Base-by-base conservation (phyloP, 2,329 filamentous ascomycete species). In the Ophiosphaerella herpotricha region DNA sequence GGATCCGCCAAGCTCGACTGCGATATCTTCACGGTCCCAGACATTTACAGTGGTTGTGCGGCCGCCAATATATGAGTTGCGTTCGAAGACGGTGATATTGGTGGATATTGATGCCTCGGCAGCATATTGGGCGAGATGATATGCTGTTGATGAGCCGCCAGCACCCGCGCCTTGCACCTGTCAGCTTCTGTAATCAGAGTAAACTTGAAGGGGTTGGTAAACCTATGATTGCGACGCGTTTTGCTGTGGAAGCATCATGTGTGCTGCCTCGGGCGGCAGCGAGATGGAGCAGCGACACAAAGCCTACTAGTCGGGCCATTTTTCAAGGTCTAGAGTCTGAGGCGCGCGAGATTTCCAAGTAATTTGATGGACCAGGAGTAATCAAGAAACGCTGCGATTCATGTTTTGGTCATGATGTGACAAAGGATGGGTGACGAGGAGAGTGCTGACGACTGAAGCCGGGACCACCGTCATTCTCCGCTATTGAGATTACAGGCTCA, bases 1-100 rank as follows among this genome's bases (percentile, higher is more conserved):
- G 54, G 88, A 93, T 9, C 89, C 94, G 13, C 94, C 94, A 1
- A 97, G 79, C 72, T 99, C 94, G 32, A 96, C 82, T 1, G 88
- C 88, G 34, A 86, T 77, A 0, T 76, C 57, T 1, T 85, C 78
- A 61, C 93, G 81, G 56, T 84, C 81, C 68, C 88, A 93, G 2
- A 85, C 86, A 64, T 91, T 79, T 14, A 96, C 88, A 0, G 92
- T 97, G 26, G 92, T 89, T 7, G 89, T 89, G 23, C 94, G 89
- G 7, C 94, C 94, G 26, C 94, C 94, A 37, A 97, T 81, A 60
- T 86, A 90, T 29, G 78, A 72, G 13, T 85, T 85, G 60, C 87
- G 88, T 67, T 99, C 94, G 70, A 93, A 97, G 24, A 99, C 79
- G 18, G 91, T 96, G 63, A 97, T 87, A 59, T 96, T 88, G 50